Conservation (phyloP, 2,329 filamentous ascomycete species). For the Neocatenulostroma microsporum region DNA sequence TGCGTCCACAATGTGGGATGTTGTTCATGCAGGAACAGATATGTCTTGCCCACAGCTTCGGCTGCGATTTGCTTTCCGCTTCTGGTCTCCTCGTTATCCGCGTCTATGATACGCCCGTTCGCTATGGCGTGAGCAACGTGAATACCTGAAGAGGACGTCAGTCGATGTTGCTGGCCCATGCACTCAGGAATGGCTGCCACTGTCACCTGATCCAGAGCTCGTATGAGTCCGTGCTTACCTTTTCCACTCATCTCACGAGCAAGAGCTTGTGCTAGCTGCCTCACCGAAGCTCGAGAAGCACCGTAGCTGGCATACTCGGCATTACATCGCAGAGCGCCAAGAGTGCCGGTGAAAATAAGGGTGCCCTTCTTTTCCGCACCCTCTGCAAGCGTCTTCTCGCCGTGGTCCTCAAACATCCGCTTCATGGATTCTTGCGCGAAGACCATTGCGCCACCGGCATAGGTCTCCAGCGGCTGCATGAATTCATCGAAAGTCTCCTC, state of each 20-base stretch:
- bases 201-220: too few relatives aligned
- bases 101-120: conserved; percentile 49
- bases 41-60: conserved; percentile 51
- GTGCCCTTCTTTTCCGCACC: conserved; percentile 49
- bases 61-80: conserved; percentile 51
- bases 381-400: conserved; percentile 39
- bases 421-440: conserved; percentile 49
- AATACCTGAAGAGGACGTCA: too few relatives aligned
- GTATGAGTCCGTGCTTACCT: too few relatives aligned
- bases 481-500: conserved; percentile 47
- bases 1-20: conserved; percentile 46
- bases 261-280: conserved; percentile 50
- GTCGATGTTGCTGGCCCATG: too few relatives aligned
- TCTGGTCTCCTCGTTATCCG: conserved; percentile 41
- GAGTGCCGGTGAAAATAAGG: conserved; percentile 50
- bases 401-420: conserved; percentile 47
- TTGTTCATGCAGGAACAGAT: conserved; percentile 46
- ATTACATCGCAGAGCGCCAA: conserved; percentile 42
- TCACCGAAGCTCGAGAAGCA: conserved; percentile 44
- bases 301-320: conserved; percentile 50
- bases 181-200: too few relatives aligned
- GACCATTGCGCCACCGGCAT: conserved; percentile 49
- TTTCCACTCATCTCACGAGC: conserved; percentile 51
- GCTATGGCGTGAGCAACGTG: conserved; percentile 55
- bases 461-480: conserved; percentile 42